These are phyloP conservation scores for Trichoderma asperelloides DNA, from an alignment of 495 filamentous ascomycete genomes.

Conservation along the genomic window DNA sequence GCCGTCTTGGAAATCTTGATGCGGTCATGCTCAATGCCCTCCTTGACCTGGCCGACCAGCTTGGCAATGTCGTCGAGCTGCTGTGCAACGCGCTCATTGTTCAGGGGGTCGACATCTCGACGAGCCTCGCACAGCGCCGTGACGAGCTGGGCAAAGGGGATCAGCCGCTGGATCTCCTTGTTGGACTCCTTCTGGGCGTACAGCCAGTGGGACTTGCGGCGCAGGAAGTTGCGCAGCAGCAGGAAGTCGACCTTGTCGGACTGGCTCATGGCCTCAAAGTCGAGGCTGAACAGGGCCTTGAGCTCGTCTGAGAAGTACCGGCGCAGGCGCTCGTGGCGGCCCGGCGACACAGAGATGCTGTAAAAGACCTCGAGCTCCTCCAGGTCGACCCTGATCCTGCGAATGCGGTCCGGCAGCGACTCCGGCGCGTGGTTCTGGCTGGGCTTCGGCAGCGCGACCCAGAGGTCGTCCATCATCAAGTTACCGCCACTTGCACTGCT, in stretches of 20 bases:
- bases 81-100: conserved; percentile 26
- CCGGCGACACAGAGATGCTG: conserved; percentile 24
- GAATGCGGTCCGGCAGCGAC: conserved; percentile 24
- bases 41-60: conserved; percentile 17
- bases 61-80: conserved; percentile 20
- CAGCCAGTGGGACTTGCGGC: conserved; percentile 24
- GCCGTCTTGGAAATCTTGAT: conserved; percentile 27
- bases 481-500: not conserved
- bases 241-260: conserved; percentile 35
- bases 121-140: conserved; percentile 32
- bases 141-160: conserved; percentile 29
- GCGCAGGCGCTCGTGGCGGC: conserved; percentile 18
- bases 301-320: conserved; percentile 24
- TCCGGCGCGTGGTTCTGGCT: conserved; percentile 9
- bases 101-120: conserved; percentile 24
- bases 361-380: conserved; percentile 26
- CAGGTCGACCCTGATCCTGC: conserved; percentile 25
- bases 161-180: conserved; percentile 22
- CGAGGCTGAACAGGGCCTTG: conserved; percentile 17
- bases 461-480: not conserved
- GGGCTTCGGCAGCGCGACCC: conserved; percentile 1
- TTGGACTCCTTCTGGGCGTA: conserved; percentile 28
- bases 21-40: conserved; percentile 17
- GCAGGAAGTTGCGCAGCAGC: conserved; percentile 32
- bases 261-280: conserved; percentile 28